Percentiles rank a stretch among this genome's conserved stretches.
phyloP scores from a whole-genome alignment of 176 grass and related monocot species.

The Musa schizocarpa region DNA sequence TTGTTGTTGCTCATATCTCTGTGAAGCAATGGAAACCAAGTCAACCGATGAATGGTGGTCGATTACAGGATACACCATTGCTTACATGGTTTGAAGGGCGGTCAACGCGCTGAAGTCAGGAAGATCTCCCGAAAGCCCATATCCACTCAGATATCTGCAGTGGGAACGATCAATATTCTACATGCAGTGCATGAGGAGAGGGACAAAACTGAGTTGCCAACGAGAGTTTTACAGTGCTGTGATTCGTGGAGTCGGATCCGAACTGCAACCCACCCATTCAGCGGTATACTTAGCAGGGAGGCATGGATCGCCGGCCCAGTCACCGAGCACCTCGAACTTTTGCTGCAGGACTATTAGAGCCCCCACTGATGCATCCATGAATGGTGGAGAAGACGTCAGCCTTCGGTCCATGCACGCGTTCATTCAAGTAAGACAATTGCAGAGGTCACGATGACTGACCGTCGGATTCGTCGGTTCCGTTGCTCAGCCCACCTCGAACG shows the following conservation, averaged over 20 bases:
- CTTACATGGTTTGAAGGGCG: conserved; percentile 1
- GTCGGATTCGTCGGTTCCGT: background rate
- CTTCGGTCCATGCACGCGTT: background rate
- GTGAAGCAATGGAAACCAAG: background rate
- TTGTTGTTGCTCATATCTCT: background rate
- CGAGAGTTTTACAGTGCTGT: background rate
- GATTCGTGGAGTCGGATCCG: background rate
- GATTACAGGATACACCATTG: background rate
- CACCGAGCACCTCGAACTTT: background rate
- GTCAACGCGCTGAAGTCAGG: background rate
- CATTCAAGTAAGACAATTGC: background rate
- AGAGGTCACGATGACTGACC: background rate
- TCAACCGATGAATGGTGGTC: background rate
- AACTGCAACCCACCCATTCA: background rate
- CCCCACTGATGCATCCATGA: background rate
- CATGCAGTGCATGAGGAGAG: background rate
- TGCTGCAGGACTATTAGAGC: background rate
- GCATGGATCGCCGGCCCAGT: background rate
- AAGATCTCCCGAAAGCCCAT: background rate
- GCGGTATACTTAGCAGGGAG: background rate
- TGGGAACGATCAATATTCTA: too few relatives aligned
- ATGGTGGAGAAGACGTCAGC: too few relatives aligned
- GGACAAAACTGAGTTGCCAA: background rate
- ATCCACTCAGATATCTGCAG: background rate
- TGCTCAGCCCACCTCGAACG: background rate